Percentiles rank a stretch among this genome's conserved stretches.
Evolutionary conservation across 306 rosid genomes (phyloP).

Genomic region (Cicer cuneatum): DNA sequence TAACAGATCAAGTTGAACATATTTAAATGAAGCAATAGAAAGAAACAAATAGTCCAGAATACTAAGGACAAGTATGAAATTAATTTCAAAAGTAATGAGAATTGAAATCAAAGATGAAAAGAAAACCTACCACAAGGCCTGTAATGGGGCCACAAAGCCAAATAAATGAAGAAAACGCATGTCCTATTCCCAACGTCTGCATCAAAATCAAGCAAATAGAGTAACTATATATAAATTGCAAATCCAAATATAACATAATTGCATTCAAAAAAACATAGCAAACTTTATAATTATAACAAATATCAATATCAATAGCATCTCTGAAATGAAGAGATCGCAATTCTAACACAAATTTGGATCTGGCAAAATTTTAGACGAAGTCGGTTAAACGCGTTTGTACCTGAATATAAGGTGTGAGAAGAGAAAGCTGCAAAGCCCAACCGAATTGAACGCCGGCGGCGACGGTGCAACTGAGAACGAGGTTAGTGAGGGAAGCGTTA

Average conservation of each 20-base stretch:
- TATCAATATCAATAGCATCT: constrained; percentile 7
- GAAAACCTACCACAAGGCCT: constrained; percentile 91
- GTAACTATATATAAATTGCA: constrained; percentile 30
- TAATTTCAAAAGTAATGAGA: constrained; percentile 34
- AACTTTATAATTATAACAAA: background rate
- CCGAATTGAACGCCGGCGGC: constrained; percentile 99
- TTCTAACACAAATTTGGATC: constrained; percentile 35
- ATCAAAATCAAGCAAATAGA: constrained; percentile 44
- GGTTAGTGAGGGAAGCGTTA: constrained; percentile 51
- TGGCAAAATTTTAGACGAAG: background rate
- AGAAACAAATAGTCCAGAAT: background rate
- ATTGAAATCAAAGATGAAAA: constrained; percentile 14
- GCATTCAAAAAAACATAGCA: constrained; percentile 1
- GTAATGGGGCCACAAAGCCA: constrained; percentile 99
- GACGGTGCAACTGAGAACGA: constrained; percentile 88
- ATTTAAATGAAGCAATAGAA: constrained; percentile 15
- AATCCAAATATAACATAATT: background rate
- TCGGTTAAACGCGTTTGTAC: constrained; percentile 46
- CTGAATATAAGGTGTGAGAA: constrained; percentile 93
- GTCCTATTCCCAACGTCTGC: constrained; percentile 98
- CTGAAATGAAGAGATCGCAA: background rate
- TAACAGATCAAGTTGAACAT: background rate
- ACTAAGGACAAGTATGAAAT: constrained; percentile 1
- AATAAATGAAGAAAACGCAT: constrained; percentile 97
- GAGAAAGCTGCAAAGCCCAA: constrained; percentile 99